Conservation (phyloP, 306 rosid genomes). For the Citrullus mucosospermus region DNA sequence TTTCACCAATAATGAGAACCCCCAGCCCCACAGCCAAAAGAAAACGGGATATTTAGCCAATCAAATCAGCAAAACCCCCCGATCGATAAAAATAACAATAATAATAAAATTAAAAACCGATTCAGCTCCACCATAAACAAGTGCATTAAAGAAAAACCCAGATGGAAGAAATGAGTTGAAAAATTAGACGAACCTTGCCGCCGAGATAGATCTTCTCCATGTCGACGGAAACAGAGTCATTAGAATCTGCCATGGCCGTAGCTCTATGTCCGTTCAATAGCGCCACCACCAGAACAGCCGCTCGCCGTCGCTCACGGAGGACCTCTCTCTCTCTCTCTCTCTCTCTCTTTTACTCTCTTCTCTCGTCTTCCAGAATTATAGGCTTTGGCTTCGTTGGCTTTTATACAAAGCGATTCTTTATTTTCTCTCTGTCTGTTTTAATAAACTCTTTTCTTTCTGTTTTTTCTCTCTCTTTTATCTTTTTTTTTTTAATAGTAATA, state of each 20-base stretch:
- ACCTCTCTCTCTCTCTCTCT: not conserved
- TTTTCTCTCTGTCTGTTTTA: not conserved
- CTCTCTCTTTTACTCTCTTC: not conserved
- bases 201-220: conserved; percentile 92
- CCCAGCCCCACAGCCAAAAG: conserved; percentile 6
- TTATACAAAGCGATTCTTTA: conserved; percentile 38
- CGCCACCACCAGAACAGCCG: conserved; percentile 26
- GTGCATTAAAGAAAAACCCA: not conserved
- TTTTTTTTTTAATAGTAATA: not conserved
- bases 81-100: not conserved
- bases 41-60: not conserved
- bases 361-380: conserved; percentile 19
- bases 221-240: conserved; percentile 58
- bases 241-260: conserved; percentile 58
- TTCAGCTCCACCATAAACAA: conserved; percentile 7
- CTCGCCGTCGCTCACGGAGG: not conserved
- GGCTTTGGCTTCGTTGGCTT: conserved; percentile 37
- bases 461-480: not conserved
- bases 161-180: not conserved
- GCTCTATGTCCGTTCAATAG: conserved; percentile 15
- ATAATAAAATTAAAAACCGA: not conserved
- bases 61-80: not conserved
- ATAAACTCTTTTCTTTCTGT: not conserved
- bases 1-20: conserved; percentile 2
- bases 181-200: conserved; percentile 54